Percentiles rank a stretch among this genome's conserved stretches.
phyloP scores from a whole-genome alignment of 2,329 filamentous ascomycete species.

The Pseudopyricularia cyperi region DNA sequence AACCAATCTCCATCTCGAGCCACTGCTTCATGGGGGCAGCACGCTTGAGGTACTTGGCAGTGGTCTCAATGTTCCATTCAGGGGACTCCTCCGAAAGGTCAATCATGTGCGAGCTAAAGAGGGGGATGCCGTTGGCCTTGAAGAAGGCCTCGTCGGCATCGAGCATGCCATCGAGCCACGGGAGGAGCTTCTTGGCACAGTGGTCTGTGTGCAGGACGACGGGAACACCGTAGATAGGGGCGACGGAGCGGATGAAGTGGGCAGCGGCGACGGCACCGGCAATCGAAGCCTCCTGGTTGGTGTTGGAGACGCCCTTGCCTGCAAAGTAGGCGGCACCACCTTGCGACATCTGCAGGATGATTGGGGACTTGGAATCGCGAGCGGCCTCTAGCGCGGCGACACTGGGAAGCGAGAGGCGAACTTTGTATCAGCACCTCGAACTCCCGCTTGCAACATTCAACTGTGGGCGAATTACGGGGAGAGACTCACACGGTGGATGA shows the following conservation, averaged over 20 bases:
- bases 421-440: not conserved
- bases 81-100: constrained; percentile 88
- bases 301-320: constrained; percentile 76
- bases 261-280: constrained; percentile 78
- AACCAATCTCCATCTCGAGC: constrained; percentile 95
- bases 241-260: constrained; percentile 83
- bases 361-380: constrained; percentile 77
- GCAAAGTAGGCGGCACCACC: constrained; percentile 89
- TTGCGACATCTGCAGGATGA: constrained; percentile 88
- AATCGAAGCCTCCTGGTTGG: constrained; percentile 76
- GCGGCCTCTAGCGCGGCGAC: constrained; percentile 89
- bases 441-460: too few relatives aligned
- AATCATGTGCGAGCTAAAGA: constrained; percentile 94
- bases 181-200: constrained; percentile 98
- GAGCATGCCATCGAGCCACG: constrained; percentile 93
- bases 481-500: constrained; percentile 45
- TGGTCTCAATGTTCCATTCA: constrained; percentile 84
- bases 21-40: constrained; percentile 96
- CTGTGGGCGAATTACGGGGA: too few relatives aligned
- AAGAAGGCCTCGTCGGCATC: constrained; percentile 91
- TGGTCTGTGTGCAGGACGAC: constrained; percentile 95
- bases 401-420: not conserved
- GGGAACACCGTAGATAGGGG: constrained; percentile 77
- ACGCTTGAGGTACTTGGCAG: constrained; percentile 84
- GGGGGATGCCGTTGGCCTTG: constrained; percentile 82